Conservation (phyloP, 495 filamentous ascomycete genomes). For the Cercophora newfieldiana region DNA sequence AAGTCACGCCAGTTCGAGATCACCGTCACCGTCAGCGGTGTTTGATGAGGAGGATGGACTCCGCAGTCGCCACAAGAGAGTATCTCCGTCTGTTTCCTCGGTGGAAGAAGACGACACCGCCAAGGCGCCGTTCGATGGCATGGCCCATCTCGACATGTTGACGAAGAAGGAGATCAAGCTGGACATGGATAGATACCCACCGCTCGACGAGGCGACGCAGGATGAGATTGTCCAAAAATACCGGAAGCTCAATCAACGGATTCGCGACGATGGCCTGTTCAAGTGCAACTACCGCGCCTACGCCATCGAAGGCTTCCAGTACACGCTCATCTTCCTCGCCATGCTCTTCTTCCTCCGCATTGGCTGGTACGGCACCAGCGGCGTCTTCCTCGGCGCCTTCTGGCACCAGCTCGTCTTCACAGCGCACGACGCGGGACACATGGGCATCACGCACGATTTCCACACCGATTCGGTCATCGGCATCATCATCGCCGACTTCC, state of each 20-base stretch:
- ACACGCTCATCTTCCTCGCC: slow-evolving; percentile 65
- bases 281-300: slow-evolving; percentile 86
- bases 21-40: slow-evolving; percentile 60
- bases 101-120: slow-evolving; percentile 40
- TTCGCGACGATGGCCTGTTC: slow-evolving; percentile 75
- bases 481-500: slow-evolving; percentile 86
- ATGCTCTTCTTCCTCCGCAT: slow-evolving; percentile 64
- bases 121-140: slow-evolving; percentile 40
- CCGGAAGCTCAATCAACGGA: slow-evolving; percentile 66
- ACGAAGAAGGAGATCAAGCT: slow-evolving; percentile 74
- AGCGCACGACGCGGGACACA: slow-evolving; percentile 95
- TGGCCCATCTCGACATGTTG: slow-evolving; percentile 69
- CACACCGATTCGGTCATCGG: slow-evolving; percentile 79
- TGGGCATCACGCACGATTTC: slow-evolving; percentile 94
- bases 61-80: neutral
- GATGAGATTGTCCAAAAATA: slow-evolving; percentile 78
- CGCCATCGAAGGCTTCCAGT: slow-evolving; percentile 72
- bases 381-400: slow-evolving; percentile 74
- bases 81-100: slow-evolving; percentile 42
- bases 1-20: slow-evolving; percentile 42
- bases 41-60: slow-evolving; percentile 54
- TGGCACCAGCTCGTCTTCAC: slow-evolving; percentile 98
- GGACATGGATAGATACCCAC: slow-evolving; percentile 79
- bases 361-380: slow-evolving; percentile 76
- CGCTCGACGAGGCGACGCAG: slow-evolving; percentile 74